Conservation (phyloP, 306 rosid genomes). For the Vigna radiata region DNA sequence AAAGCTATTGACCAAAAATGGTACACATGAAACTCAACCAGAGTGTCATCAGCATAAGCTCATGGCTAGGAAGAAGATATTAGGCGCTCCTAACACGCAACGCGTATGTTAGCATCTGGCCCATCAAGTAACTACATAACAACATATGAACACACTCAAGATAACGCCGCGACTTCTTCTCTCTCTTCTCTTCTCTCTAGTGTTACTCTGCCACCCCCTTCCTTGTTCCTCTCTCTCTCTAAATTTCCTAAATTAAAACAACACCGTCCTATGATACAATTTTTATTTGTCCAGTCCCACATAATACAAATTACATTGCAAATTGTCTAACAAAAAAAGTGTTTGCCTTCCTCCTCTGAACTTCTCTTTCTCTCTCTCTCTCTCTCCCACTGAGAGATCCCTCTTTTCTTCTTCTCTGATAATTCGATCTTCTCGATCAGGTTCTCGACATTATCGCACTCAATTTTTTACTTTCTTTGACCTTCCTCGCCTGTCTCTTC, state of each 20-base stretch:
- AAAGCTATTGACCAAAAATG: constrained; percentile 1
- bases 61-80: constrained; percentile 48
- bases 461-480: constrained; percentile 41
- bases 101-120: constrained; percentile 61
- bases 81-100: constrained; percentile 54
- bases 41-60: constrained; percentile 43
- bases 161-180: constrained; percentile 64
- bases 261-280: constrained; percentile 22
- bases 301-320: constrained; percentile 47
- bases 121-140: constrained; percentile 38
- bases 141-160: constrained; percentile 54
- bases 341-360: constrained; percentile 37
- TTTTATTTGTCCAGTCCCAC: constrained; percentile 17
- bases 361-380: constrained; percentile 50
- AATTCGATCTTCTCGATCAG: constrained; percentile 53
- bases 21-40: constrained; percentile 49
- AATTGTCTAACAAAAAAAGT: constrained; percentile 32
- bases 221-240: constrained; percentile 59
- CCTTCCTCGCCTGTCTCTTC: constrained; percentile 18
- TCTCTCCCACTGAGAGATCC: constrained; percentile 65
- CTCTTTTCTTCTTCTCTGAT: constrained; percentile 56
- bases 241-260: constrained; percentile 33
- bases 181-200: constrained; percentile 49
- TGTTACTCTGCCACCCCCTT: constrained; percentile 62
- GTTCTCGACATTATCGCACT: constrained; percentile 47